Base-by-base conservation (phyloP, 2,329 filamentous ascomycete species). In the Aspergillus neotritici region DNA sequence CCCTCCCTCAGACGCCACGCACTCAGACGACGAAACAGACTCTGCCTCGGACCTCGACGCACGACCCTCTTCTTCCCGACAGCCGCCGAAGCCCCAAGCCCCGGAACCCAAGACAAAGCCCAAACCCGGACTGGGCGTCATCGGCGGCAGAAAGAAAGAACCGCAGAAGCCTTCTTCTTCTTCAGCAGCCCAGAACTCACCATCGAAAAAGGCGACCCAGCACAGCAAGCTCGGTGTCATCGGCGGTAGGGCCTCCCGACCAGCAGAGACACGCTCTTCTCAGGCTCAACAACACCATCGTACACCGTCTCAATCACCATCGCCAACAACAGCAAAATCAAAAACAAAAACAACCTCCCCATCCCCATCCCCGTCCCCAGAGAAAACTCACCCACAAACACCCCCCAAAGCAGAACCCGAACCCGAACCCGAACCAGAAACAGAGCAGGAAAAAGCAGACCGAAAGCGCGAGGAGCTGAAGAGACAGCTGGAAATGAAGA, bases 381-480 rank as follows among this genome's bases (percentile, higher is more conserved):
- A 9, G 14, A 33, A 15, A 15, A 29, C n/a, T 29, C 13, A 33
- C 29, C 4, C 32, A 28, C 3, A 2, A 28, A 13, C n/a, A 15
- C 11, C 29, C 1, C 47, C 48, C 32, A 36, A 48, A 16, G 14
- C 53, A 43, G 50, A 44, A 44, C 43, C 48, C 35, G 49, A 51
- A 34, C 44, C 46, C 8, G 47, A 55, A 17, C 30, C 48, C 4
- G 52, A 54, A 35, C 39, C 39, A 5, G 53, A 59, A 44, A 72
- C 73, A 2, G 71, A 72, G 8, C 66, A 76, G 47, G 72, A 81
- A 44, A 72, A 70, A 41, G 78, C 78, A 3, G 67, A 79, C 48
- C 66, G 72, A 41, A 80, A 74, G 51, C 67, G 79, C 10, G 69
- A 75, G 38, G 75, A 79, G 54, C 56, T 83, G 47, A 82, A 80